Percentiles rank a stretch among this genome's conserved stretches.
Conservation (phyloP, 2,329 filamentous ascomycete genomes). For the Trichoderma semiorbis region DNA sequence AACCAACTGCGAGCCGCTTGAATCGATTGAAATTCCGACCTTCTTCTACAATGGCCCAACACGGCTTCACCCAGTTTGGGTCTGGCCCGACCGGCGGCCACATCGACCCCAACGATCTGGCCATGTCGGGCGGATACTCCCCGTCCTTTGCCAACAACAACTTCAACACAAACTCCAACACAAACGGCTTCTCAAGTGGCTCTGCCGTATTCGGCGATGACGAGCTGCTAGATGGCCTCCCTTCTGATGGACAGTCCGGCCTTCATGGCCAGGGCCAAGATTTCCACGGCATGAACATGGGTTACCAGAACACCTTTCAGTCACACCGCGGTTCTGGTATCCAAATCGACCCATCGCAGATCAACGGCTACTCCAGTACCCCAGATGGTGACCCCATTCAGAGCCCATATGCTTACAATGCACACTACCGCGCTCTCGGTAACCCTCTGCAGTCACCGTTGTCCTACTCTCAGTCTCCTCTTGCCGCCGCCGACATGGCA, state of each 20-base stretch:
- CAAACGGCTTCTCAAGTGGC: slow-evolving; percentile 71
- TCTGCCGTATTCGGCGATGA: slow-evolving; percentile 82
- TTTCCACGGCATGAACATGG: slow-evolving; percentile 56
- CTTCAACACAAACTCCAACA: slow-evolving; percentile 57
- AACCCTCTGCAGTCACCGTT: slow-evolving; percentile 45
- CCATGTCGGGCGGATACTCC: slow-evolving; percentile 61
- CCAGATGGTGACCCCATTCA: slow-evolving; percentile 90
- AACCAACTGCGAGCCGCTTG: neutral
- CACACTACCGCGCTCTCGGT: slow-evolving; percentile 67
- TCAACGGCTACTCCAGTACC: slow-evolving; percentile 83
- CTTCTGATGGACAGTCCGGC: slow-evolving; percentile 49
- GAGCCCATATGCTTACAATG: slow-evolving; percentile 83
- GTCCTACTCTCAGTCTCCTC: slow-evolving; percentile 38
- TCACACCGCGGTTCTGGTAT: slow-evolving; percentile 54
- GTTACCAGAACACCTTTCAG: slow-evolving; percentile 53
- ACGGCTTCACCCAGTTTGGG: slow-evolving; percentile 55
- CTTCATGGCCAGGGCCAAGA: slow-evolving; percentile 55
- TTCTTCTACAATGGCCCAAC: slow-evolving; percentile 47
- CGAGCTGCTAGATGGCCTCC: slow-evolving; percentile 75
- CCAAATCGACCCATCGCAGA: slow-evolving; percentile 64
- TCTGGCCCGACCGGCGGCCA: slow-evolving; percentile 53
- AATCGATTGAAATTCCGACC: neutral
- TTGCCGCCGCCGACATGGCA: slow-evolving; percentile 46
- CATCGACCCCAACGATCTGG: slow-evolving; percentile 83
- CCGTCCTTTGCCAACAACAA: slow-evolving; percentile 54